Conservation (phyloP, 2,329 filamentous ascomycete genomes). For the Talaromyces sp. region DNA sequence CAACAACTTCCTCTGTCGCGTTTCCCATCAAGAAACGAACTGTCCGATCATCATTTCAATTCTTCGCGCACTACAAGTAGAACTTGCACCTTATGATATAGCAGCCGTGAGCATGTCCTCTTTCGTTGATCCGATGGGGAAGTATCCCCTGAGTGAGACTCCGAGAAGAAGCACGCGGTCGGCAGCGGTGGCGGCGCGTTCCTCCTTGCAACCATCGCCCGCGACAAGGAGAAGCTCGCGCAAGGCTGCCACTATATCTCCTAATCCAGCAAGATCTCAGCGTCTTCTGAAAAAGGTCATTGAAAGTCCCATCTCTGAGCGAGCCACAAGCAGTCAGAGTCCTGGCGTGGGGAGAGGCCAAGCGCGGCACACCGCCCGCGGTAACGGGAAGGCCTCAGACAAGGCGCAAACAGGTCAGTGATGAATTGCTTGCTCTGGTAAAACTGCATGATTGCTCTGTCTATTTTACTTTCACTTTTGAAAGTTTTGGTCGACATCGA, state of each 20-base stretch:
- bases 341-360: background rate
- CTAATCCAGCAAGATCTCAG: background rate
- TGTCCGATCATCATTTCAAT: background rate
- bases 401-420: conserved; percentile 7
- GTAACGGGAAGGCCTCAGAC: background rate
- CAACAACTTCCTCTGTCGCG: background rate
- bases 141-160: conserved; percentile 3
- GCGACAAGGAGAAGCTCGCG: background rate
- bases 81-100: background rate
- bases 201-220: background rate
- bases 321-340: conserved; percentile 4
- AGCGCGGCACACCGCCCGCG: background rate
- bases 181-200: background rate
- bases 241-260: conserved; percentile 1
- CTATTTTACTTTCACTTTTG: background rate
- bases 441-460: background rate
- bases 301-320: background rate
- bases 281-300: background rate
- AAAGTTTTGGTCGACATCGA: background rate
- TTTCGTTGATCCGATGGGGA: conserved; percentile 1
- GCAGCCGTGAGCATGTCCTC: background rate
- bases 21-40: background rate
- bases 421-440: background rate
- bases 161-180: conserved; percentile 8
- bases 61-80: background rate